Percentiles rank a stretch among this genome's conserved stretches.
These are phyloP conservation scores for Mimosa pudica DNA, from an alignment of 306 rosid species.

Conservation along the genomic window DNA sequence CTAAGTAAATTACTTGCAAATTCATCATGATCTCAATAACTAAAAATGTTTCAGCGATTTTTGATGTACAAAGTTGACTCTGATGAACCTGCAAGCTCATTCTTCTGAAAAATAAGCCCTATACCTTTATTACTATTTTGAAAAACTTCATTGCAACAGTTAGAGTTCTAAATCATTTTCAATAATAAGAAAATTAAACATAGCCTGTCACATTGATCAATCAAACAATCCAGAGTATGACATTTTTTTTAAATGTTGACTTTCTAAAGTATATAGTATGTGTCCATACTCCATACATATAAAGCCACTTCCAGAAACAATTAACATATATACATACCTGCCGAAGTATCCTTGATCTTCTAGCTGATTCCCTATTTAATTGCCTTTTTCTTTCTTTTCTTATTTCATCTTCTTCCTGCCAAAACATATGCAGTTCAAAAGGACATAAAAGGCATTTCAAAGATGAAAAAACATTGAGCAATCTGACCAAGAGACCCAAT, in stretches of 20 bases:
- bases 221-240: not conserved
- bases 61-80: conserved; percentile 17
- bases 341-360: conserved; percentile 58
- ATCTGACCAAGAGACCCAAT: conserved; percentile 9
- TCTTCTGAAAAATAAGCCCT: conserved; percentile 10
- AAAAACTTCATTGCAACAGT: not conserved
- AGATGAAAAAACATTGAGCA: conserved; percentile 18
- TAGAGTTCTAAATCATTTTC: conserved; percentile 18
- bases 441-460: conserved; percentile 14
- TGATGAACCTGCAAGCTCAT: not conserved
- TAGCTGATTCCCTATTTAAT: conserved; percentile 66
- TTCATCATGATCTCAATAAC: conserved; percentile 26
- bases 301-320: conserved; percentile 12
- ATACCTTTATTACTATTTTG: not conserved
- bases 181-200: conserved; percentile 4
- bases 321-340: conserved; percentile 43
- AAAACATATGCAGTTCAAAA: conserved; percentile 28
- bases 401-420: conserved; percentile 52
- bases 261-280: not conserved
- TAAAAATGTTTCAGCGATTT: not conserved
- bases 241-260: not conserved
- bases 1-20: not conserved
- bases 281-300: not conserved
- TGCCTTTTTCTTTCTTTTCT: conserved; percentile 58
- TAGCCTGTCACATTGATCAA: conserved; percentile 13